These are phyloP conservation scores for Leccinellum rugosiceps DNA, from an alignment of 768 basidiomycete species.

Conservation along the genomic window DNA sequence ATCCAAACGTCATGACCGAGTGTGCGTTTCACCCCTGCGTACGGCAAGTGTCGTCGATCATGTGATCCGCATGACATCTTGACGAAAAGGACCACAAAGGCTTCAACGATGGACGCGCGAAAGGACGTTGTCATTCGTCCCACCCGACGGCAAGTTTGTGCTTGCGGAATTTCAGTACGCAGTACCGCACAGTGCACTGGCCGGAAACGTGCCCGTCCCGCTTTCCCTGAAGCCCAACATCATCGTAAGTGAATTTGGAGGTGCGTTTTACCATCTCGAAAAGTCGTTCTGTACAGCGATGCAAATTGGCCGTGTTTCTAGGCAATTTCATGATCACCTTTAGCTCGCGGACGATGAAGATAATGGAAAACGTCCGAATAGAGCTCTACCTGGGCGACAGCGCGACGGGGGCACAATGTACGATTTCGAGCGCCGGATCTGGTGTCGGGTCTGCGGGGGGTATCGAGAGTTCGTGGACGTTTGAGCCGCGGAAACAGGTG, in stretches of 20 bases:
- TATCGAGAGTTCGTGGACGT: constrained; percentile 71
- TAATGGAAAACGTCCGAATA: constrained; percentile 68
- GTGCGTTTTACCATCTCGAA: constrained; percentile 9
- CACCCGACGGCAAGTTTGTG: constrained; percentile 87
- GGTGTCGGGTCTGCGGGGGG: constrained; percentile 38
- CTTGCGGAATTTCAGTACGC: constrained; percentile 80
- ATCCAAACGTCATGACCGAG: constrained; percentile 68
- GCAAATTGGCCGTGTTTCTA: constrained; percentile 19
- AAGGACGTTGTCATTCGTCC: constrained; percentile 82
- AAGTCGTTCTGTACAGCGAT: background rate
- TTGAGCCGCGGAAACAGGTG: constrained; percentile 68
- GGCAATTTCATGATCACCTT: constrained; percentile 61
- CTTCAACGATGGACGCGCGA: constrained; percentile 78
- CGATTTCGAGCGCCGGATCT: constrained; percentile 55
- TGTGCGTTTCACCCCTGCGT: constrained; percentile 93
- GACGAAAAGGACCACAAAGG: constrained; percentile 36
- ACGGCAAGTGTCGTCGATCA: constrained; percentile 47
- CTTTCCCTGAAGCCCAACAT: constrained; percentile 47
- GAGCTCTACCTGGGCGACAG: constrained; percentile 75
- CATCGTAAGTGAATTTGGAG: constrained; percentile 29
- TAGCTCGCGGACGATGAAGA: constrained; percentile 59
- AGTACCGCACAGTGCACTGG: constrained; percentile 33
- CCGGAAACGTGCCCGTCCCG: constrained; percentile 50
- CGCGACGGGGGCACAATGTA: constrained; percentile 70
- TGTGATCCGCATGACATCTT: constrained; percentile 1